Percentiles rank a stretch among this genome's conserved stretches.
phyloP scores from a whole-genome alignment of 1,139 yeast species.

The Saccharomycopsis phalli region DNA sequence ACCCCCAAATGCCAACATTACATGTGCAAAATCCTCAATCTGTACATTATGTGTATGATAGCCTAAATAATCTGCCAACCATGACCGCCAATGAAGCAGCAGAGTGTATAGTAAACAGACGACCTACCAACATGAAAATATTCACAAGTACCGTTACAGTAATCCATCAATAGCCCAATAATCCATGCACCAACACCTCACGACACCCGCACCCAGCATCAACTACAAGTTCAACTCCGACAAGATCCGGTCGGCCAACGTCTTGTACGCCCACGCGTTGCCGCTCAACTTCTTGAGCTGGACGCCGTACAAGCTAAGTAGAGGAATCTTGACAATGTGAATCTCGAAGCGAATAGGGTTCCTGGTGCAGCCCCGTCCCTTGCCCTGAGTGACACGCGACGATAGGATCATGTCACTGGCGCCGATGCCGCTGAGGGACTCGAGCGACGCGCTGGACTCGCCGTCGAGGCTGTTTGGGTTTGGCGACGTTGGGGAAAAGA shows the following conservation, averaged over 20 bases:
- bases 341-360: constrained; percentile 82
- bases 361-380: constrained; percentile 23
- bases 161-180: too few species aligned
- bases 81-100: too few species aligned
- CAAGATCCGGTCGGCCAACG: constrained; percentile 82
- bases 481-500: constrained; percentile 24
- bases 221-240: constrained; percentile 59
- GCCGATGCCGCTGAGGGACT: constrained; percentile 49
- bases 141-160: too few species aligned
- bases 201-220: neutral
- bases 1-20: too few species aligned
- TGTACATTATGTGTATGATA: too few species aligned
- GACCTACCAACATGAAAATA: too few species aligned
- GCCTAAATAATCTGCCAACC: too few species aligned
- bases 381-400: constrained; percentile 46
- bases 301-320: constrained; percentile 85
- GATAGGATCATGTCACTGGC: constrained; percentile 63
- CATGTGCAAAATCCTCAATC: too few species aligned
- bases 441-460: constrained; percentile 52
- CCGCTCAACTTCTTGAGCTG: constrained; percentile 92
- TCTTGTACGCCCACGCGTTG: constrained; percentile 92
- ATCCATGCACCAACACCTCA: too few species aligned
- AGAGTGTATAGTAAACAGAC: too few species aligned
- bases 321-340: constrained; percentile 85
- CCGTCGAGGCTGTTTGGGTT: constrained; percentile 25